Evolutionary conservation across 2,329 filamentous ascomycete species (phyloP), one percentile per base, ranked within the genome.

Genomic region (Trichophyton verrucosum): DNA sequence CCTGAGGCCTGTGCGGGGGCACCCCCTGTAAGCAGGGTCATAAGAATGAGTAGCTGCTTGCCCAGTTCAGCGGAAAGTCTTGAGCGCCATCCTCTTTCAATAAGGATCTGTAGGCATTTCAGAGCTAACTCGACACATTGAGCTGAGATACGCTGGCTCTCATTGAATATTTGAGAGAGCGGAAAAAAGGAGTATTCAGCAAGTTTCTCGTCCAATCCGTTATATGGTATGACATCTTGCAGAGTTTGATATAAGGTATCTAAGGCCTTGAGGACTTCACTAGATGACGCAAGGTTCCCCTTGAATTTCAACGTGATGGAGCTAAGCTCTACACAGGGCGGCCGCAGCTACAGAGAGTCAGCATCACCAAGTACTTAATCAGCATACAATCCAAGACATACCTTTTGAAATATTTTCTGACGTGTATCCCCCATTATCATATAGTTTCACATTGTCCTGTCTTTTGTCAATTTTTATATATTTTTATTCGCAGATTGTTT

Each of bases 181-280:
- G 94, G 94, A 64, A 96, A 96, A 77, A 97, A 97, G 69, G 88
- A 82, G 78, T 97, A 99, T 76, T 96, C 91, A 13, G 91, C 90
- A 17, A 97, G 77, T 71, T 91, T 92, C 59, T 86, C 81, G 71
- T 96, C 89, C 17, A 97, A 71, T 1, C 70, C 67, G 64, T 73
- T 68, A 40, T 75, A 71, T 6, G 67, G 68, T 22, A 69, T 66
- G 15, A 84, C 71, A 15, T 71, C 70, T 6, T 70, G 65, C 9
- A 80, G 66, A 1, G 70, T 68, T 20, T 64, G 59, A 56, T 74
- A 70, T 4, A 85, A 68, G 0, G 70, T 67, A 57, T 78, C 73
- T 22, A 85, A 73, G 33, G 75, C 74, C 53, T 73, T 68, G 3
- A 77, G 70, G n/a, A 85, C 73, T 33, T 79, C 76, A 60, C 74